Evolutionary conservation across 495 filamentous ascomycete species (phyloP).

Genomic region (Penicillium dipodomyicola): DNA sequence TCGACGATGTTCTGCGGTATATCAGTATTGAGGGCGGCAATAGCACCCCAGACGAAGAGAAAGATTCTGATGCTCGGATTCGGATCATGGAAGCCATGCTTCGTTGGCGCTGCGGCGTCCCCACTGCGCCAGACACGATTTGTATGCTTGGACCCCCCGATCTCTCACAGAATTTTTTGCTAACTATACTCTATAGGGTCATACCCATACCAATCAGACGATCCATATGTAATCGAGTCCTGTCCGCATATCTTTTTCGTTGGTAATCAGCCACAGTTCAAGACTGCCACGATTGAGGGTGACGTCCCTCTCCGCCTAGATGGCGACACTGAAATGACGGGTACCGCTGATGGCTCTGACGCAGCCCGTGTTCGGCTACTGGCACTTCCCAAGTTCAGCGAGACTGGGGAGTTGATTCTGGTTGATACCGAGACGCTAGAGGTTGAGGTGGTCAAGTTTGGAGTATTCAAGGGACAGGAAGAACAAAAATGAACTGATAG

Average conservation of each 20-base stretch:
- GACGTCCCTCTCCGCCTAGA: constrained; percentile 34
- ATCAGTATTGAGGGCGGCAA: constrained; percentile 48
- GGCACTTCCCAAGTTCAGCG: constrained; percentile 74
- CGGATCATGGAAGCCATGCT: constrained; percentile 90
- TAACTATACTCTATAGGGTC: constrained; percentile 59
- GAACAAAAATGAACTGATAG: constrained; percentile 37
- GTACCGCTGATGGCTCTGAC: constrained; percentile 35
- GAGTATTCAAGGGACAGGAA: constrained; percentile 47
- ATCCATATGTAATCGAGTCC: constrained; percentile 78
- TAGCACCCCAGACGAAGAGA: constrained; percentile 18
- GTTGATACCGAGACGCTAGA: constrained; percentile 84
- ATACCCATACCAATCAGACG: constrained; percentile 89
- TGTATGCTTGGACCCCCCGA: constrained; percentile 56
- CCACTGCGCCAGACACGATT: constrained; percentile 93
- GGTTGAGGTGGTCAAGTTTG: constrained; percentile 67
- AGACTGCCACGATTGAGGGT: constrained; percentile 67
- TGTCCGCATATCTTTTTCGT: constrained; percentile 92
- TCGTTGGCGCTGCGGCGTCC: constrained; percentile 86
- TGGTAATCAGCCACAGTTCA: constrained; percentile 82
- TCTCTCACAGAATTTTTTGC: constrained; percentile 1
- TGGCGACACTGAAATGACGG: constrained; percentile 47
- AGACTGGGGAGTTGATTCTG: constrained; percentile 78
- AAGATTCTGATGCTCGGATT: constrained; percentile 61
- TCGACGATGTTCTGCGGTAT: constrained; percentile 92
- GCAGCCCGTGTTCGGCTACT: constrained; percentile 72